Percentiles rank a stretch among this genome's conserved stretches.
Evolutionary conservation across 2,329 filamentous ascomycete species (phyloP).

Genomic region (Didymellaceae sp.): DNA sequence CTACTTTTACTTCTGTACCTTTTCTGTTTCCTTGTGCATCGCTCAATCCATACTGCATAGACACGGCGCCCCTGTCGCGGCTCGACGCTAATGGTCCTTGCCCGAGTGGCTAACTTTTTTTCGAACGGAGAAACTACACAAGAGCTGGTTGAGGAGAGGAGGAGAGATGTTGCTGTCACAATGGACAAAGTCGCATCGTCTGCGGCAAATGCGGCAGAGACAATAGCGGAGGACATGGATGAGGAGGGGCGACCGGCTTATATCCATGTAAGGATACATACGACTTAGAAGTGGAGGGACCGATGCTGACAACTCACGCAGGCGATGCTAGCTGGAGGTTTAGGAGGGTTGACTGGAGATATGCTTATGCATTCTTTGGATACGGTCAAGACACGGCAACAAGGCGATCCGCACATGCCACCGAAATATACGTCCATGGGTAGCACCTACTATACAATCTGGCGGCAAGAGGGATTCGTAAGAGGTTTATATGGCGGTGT

Average conservation of each 20-base stretch:
- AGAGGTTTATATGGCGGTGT: conserved; percentile 94
- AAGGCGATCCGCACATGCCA: conserved; percentile 91
- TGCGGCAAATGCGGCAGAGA: conserved; percentile 28
- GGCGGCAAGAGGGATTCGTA: conserved; percentile 85
- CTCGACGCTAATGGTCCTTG: conserved; percentile 56
- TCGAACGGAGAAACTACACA: conserved; percentile 43
- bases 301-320: conserved; percentile 51
- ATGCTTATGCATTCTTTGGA: conserved; percentile 99
- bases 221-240: conserved; percentile 42
- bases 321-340: conserved; percentile 94
- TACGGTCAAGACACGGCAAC: conserved; percentile 97
- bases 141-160: conserved; percentile 49
- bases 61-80: conserved; percentile 27
- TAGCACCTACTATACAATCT: conserved; percentile 90
- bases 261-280: conserved; percentile 50
- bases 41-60: not conserved
- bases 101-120: conserved; percentile 57
- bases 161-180: conserved; percentile 27
- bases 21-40: not conserved
- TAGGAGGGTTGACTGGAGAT: conserved; percentile 92
- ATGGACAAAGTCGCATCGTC: conserved; percentile 32
- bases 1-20: conserved; percentile 8
- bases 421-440: conserved; percentile 91
- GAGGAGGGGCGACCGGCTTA: conserved; percentile 56
- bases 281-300: conserved; percentile 7